These are phyloP conservation scores for Lentinula edodes DNA, from an alignment of 768 basidiomycete genomes.

Conservation along the genomic window DNA sequence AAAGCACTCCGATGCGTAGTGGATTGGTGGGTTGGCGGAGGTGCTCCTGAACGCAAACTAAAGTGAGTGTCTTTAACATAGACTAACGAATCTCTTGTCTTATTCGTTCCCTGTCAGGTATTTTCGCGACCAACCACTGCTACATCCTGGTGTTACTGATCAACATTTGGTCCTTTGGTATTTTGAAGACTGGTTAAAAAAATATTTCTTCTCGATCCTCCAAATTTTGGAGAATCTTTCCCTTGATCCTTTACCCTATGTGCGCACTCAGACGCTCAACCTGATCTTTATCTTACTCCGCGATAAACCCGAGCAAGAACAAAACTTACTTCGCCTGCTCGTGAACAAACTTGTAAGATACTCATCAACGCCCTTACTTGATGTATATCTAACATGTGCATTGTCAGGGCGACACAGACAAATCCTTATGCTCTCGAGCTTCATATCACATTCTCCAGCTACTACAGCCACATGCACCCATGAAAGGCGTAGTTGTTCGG, in stretches of 20 bases:
- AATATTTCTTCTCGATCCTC: slow-evolving; percentile 89
- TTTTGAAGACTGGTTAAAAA: slow-evolving; percentile 98
- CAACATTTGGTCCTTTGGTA: slow-evolving; percentile 76
- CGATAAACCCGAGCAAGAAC: slow-evolving; percentile 95
- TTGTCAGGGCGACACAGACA: slow-evolving; percentile 80
- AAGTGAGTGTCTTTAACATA: slow-evolving; percentile 43
- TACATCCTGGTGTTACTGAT: slow-evolving; percentile 60
- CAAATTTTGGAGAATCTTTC: slow-evolving; percentile 80
- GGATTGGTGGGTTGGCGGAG: slow-evolving; percentile 98
- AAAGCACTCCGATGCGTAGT: slow-evolving; percentile 88
- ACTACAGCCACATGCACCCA: slow-evolving; percentile 85
- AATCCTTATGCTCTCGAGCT: slow-evolving; percentile 80
- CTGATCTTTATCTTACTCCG: slow-evolving; percentile 76
- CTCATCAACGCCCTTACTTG: background rate
- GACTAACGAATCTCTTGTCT: background rate
- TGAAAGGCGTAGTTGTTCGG: slow-evolving; percentile 86
- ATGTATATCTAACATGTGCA: background rate
- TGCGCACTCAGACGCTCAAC: slow-evolving; percentile 78
- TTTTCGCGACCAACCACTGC: slow-evolving; percentile 82
- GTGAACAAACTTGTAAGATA: slow-evolving; percentile 85
- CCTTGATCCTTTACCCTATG: slow-evolving; percentile 81
- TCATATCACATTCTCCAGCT: slow-evolving; percentile 88
- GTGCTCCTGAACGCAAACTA: slow-evolving; percentile 82
- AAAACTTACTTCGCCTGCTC: slow-evolving; percentile 86
- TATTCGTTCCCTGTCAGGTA: slow-evolving; percentile 47